Evolutionary conservation across 768 basidiomycete genomes (phyloP), one percentile per base, ranked within the genome.

Genomic region (Boletus rex-veris): DNA sequence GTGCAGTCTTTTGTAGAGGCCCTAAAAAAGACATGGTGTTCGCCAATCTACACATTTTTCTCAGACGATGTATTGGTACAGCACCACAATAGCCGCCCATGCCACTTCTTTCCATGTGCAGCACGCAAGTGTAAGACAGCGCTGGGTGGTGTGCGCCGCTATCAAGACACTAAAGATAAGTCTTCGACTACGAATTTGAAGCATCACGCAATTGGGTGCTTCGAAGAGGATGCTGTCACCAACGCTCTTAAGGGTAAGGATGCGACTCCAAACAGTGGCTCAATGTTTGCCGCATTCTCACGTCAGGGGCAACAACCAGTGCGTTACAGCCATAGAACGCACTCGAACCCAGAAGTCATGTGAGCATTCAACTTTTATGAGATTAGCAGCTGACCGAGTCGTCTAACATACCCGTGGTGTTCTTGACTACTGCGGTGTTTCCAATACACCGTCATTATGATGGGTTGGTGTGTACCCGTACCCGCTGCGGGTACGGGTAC

Each of bases 141-240:
- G 6, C 3, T 18, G 2, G 45, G 45, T 3, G 30, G 38, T 10
- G 52, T 52, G 1, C 19, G 52, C 2, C 33, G 40, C 11, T 56
- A 43, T 19, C 50, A 52, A n/a, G 41, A 48, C 8, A 28, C 30
- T 3, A 30, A 38, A 14, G 50, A 56, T 35, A 31, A 52, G 5
- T 36, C 55, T 0, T 56, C 45, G 1, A 51, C 50, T 2, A 30
- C 45, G 0, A 56, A 56, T 9, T 36, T 51, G 4, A 52, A 48
- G 50, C 33, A 48, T 19, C 55, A 52, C 30, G 55, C 50, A 2
- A 15, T 52, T 3, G 35, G 18, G 3, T 51, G 50, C 30, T 52
- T 26, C 6, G 46, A 46, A 1, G 28, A 53, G 12, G 45, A 53
- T 7, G 39, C 47, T 16, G 53, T 49, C 21, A 16, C 44, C 7